Evolutionary conservation across 2,329 filamentous ascomycete species (phyloP).

Genomic region (Gaeumannomyces tritici): DNA sequence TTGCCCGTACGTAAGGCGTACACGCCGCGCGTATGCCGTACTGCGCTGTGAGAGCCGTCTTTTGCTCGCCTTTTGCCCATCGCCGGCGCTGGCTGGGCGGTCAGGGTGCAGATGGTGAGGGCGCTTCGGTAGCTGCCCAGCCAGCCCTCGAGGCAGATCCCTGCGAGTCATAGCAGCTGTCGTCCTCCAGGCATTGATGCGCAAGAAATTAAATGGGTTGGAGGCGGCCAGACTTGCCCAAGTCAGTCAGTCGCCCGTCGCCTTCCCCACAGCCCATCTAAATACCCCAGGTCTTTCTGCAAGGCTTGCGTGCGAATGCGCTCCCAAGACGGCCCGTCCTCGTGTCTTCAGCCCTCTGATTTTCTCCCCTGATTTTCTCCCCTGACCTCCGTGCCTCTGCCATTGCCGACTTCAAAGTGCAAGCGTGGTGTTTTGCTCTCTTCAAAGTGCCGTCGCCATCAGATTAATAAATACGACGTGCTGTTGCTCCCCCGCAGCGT

Average conservation of each 20-base stretch:
- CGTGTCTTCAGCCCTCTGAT: not conserved
- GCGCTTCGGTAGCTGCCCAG: no score
- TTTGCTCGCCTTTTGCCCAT: not conserved
- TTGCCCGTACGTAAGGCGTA: not conserved
- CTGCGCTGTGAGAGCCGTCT: not conserved
- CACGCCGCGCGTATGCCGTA: not conserved
- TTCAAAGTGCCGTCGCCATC: no score
- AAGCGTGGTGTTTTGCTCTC: not conserved
- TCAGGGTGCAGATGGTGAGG: not conserved
- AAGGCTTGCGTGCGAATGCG: not conserved
- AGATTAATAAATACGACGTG: not conserved
- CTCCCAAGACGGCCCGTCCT: no score
- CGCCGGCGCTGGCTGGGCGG: no score
- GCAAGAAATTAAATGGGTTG: not conserved
- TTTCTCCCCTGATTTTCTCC: not conserved
- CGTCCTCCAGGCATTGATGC: not conserved
- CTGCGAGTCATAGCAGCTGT: not conserved
- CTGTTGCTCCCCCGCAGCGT: no score
- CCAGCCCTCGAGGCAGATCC: not conserved
- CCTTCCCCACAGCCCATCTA: not conserved
- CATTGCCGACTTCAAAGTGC: not conserved
- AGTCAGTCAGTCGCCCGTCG: not conserved
- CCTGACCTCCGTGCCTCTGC: no score
- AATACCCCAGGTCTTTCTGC: not conserved
- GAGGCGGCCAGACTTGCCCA: not conserved